A percentile compares a stretch with the other conserved stretches of the same genome.
phyloP scores from a whole-genome alignment of 2,329 filamentous ascomycete species.

The Mariannaea elegans region DNA sequence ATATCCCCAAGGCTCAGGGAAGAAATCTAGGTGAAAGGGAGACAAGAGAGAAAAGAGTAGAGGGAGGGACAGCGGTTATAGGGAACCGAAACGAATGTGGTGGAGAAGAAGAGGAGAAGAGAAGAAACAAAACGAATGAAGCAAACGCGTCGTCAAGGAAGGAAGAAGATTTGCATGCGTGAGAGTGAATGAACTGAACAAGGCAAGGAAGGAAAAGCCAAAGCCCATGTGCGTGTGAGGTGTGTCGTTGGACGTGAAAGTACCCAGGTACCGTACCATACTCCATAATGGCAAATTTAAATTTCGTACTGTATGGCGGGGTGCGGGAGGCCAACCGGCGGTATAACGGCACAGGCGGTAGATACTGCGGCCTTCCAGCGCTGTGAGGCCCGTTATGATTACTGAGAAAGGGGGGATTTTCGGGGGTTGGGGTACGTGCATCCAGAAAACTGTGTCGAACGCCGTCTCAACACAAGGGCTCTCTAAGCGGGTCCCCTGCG shows the following conservation, averaged over 20 bases:
- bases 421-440: slow-evolving; percentile 15
- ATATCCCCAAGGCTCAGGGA: slow-evolving; percentile 28
- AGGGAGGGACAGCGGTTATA: slow-evolving; percentile 37
- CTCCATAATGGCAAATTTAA: background rate
- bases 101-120: slow-evolving; percentile 32
- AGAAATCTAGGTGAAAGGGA: slow-evolving; percentile 19
- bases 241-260: slow-evolving; percentile 7
- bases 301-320: background rate
- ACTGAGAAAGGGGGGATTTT: slow-evolving; percentile 9
- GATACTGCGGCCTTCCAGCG: background rate
- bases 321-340: background rate
- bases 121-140: slow-evolving; percentile 23
- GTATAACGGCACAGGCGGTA: too few relatives aligned
- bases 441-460: background rate
- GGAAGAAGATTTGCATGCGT: slow-evolving; percentile 28
- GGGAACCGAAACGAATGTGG: slow-evolving; percentile 37
- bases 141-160: slow-evolving; percentile 33
- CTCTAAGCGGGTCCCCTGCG: slow-evolving; percentile 29
- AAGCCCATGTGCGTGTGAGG: slow-evolving; percentile 1
- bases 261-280: background rate
- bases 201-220: slow-evolving; percentile 1
- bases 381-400: background rate
- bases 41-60: slow-evolving; percentile 17
- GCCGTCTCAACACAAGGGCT: slow-evolving; percentile 14
- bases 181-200: slow-evolving; percentile 22